Percentiles rank a stretch among this genome's conserved stretches.
Conservation (phyloP, 768 basidiomycete genomes). For the Pseudohyphozyma bogoriensis region DNA sequence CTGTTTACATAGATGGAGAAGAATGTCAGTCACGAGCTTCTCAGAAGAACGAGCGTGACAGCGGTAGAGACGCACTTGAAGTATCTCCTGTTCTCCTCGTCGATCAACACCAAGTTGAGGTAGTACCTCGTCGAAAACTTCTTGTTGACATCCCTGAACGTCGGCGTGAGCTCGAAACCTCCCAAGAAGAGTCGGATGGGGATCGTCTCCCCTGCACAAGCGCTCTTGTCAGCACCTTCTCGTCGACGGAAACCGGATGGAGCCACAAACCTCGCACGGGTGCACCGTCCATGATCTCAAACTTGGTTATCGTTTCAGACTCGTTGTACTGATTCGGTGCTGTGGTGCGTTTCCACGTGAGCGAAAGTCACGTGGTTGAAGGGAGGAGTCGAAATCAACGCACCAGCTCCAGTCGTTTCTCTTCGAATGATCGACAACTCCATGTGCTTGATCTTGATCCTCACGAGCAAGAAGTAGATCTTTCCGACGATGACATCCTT, state of each 20-base stretch:
- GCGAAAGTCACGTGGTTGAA: not conserved
- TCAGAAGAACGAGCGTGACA: not conserved
- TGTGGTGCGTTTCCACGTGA: not conserved
- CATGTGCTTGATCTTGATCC: conserved; percentile 99
- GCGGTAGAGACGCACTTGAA: conserved; percentile 62
- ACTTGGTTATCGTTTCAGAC: conserved; percentile 97
- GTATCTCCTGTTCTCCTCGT: conserved; percentile 94
- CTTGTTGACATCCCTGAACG: conserved; percentile 98
- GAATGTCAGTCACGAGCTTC: not conserved
- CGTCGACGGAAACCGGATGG: not conserved
- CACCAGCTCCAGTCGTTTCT: conserved; percentile 77
- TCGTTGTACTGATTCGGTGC: conserved; percentile 99
- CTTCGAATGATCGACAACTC: conserved; percentile 94
- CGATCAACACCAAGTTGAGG: conserved; percentile 90
- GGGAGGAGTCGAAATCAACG: not conserved
- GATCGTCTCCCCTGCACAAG: conserved; percentile 74
- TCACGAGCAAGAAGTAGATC: conserved; percentile 95
- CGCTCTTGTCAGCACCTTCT: not conserved
- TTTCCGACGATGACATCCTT: conserved; percentile 99
- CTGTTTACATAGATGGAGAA: not conserved
- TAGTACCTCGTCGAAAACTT: conserved; percentile 97
- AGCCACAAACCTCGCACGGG: conserved; percentile 67
- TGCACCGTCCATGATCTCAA: conserved; percentile 98
- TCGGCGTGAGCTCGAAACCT: conserved; percentile 95
- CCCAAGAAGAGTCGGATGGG: conserved; percentile 96